Evolutionary conservation across 768 basidiomycete genomes (phyloP), one percentile per base, ranked within the genome.

Genomic region (Crucibulum laeve): DNA sequence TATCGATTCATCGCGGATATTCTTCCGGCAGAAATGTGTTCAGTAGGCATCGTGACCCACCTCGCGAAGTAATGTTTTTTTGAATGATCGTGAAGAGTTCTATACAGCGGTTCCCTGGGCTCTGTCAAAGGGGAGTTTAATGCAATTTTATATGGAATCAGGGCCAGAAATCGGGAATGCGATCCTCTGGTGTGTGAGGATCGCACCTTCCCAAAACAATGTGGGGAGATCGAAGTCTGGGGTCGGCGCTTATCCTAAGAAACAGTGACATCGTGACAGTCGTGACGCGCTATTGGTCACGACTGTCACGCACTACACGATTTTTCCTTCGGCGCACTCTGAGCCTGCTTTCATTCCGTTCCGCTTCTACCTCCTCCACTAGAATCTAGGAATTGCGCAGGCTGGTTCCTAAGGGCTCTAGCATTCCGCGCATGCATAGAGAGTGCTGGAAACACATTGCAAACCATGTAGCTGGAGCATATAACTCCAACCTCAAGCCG

Each of bases 341-440:
- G 36, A 8, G 10, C 10, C 7, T 10, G 18, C 10, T 37, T 37
- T 37, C 21, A 18, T 37, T 37, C 18, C 36, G 18, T 22, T 37
- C 36, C 7, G 36, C 10, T 8, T 8, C 18, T 8, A 8, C 13
- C 36, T n/a, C 18, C 21, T 37, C 36, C 13, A 30, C 28, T 30
- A n/a, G 28, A 30, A 30, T n/a, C 28, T 30, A n/a, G 28, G 28
- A 8, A 8, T 30, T 8, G 36, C 8, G 14, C 8, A 18, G 8
- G 36, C 10, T n/a, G 44, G 42, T 43, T 38, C 43, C 42, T 49
- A 50, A 49, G 53, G 46, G n/a, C 42, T 52, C 51, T 48, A 55
- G 56, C 49, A 57, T 46, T 55, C 51, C 55, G 68, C 68, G 69
- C 60, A 73, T 73, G 71, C 64, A 70, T 70, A 70, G 61, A 52